These are phyloP conservation scores for Ceratobasidium sp. DNA, from an alignment of 1,284 basidiomycete species.

Conservation along the genomic window DNA sequence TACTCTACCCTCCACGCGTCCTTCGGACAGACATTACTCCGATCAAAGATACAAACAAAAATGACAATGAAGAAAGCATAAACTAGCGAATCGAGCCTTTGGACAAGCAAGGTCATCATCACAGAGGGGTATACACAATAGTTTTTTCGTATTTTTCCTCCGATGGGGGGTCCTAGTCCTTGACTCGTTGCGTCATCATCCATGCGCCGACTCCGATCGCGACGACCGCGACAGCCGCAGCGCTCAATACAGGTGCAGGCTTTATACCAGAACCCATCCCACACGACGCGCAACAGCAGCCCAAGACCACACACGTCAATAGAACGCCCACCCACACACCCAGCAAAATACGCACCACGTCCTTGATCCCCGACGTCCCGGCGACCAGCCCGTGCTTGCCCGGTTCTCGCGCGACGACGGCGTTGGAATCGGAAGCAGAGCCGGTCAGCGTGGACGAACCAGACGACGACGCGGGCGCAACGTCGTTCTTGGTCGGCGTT, in stretches of 20 bases:
- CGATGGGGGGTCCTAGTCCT: not conserved
- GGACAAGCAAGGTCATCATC: not conserved
- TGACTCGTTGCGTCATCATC: constrained; percentile 34
- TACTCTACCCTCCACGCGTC: too few relatives aligned
- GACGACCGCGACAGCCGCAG: constrained; percentile 18
- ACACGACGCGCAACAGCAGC: not conserved
- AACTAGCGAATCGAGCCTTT: constrained; percentile 10
- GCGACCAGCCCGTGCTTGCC: not conserved
- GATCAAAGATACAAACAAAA: constrained; percentile 3
- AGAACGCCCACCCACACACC: constrained; percentile 9
- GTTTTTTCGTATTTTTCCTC: not conserved
- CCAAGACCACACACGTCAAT: constrained; percentile 22
- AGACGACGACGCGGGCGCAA: not conserved
- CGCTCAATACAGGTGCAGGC: constrained; percentile 26
- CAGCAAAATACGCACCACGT: constrained; percentile 36
- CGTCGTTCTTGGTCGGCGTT: constrained; percentile 8
- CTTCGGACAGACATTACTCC: not conserved
- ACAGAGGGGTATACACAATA: constrained; percentile 13
- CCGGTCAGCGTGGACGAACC: too few relatives aligned
- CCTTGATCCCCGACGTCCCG: constrained; percentile 6
- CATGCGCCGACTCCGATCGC: constrained; percentile 23
- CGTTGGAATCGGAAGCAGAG: not conserved
- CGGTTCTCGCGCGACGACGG: not conserved
- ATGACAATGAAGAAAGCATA: not conserved
- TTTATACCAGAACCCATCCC: not conserved